Evolutionary conservation across 352 stramenopile genomes (phyloP).

Genomic region (Phytopythium oedochilum): DNA sequence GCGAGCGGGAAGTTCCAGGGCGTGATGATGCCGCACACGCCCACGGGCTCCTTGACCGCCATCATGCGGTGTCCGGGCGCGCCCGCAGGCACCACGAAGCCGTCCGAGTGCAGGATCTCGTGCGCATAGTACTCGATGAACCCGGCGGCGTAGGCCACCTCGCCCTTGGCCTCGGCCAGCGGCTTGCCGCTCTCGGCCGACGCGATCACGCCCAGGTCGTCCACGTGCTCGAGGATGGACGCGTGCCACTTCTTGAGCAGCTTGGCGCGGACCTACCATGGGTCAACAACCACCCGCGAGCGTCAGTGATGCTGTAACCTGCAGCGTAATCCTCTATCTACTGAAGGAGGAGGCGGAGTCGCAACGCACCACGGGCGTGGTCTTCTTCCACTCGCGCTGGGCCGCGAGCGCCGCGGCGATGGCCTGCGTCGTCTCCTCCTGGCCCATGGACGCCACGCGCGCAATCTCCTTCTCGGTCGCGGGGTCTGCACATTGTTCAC

Average conservation of each 20-base stretch:
- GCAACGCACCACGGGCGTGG: slow-evolving; percentile 38
- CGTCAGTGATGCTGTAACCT: too few species aligned
- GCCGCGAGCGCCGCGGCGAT: slow-evolving; percentile 63
- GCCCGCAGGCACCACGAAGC: slow-evolving; percentile 72
- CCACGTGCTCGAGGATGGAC: slow-evolving; percentile 58
- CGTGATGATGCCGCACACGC: slow-evolving; percentile 93
- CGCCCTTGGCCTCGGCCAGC: slow-evolving; percentile 89
- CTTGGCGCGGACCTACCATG: slow-evolving; percentile 36
- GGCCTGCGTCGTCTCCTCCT: slow-evolving; percentile 58
- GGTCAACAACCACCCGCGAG: too few species aligned
- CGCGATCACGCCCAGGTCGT: slow-evolving; percentile 91
- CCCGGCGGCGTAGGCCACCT: slow-evolving; percentile 92
- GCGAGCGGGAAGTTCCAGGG: slow-evolving; percentile 99
- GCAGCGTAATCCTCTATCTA: too few species aligned
- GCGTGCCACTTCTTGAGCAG: slow-evolving; percentile 83
- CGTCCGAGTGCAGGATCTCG: slow-evolving; percentile 88
- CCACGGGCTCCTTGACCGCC: slow-evolving; percentile 90
- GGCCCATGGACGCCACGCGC: slow-evolving; percentile 66
- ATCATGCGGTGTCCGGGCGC: slow-evolving; percentile 59
- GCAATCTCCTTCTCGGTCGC: slow-evolving; percentile 72
- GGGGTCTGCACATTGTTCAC: slow-evolving; percentile 41
- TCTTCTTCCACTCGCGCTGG: slow-evolving; percentile 71
- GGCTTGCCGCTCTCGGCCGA: slow-evolving; percentile 97
- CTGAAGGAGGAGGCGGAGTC: too few species aligned
- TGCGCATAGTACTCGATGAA: slow-evolving; percentile 98